These are phyloP conservation scores for Sporothrix phasma DNA, from an alignment of 2,329 filamentous ascomycete species.

Conservation along the genomic window DNA sequence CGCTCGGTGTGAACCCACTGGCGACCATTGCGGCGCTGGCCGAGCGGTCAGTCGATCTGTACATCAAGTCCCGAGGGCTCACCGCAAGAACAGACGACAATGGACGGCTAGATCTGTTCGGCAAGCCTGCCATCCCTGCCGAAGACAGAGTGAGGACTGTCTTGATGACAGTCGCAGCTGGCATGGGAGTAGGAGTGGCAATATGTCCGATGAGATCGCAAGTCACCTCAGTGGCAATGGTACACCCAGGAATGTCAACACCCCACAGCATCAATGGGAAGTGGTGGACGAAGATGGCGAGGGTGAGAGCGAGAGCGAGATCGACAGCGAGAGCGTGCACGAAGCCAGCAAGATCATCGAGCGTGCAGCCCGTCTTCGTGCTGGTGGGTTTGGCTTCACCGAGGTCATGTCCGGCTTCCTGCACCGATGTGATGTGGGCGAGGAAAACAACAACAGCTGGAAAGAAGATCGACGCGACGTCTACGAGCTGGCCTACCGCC, in stretches of 20 bases:
- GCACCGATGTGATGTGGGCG: conserved; percentile 37
- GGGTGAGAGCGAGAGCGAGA: background rate
- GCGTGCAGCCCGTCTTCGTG: conserved; percentile 34
- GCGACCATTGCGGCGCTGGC: conserved; percentile 61
- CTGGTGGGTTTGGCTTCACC: conserved; percentile 48
- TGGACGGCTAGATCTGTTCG: conserved; percentile 44
- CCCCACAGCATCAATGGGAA: conserved; percentile 16
- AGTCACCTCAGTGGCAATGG: background rate
- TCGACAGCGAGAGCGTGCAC: conserved; percentile 24
- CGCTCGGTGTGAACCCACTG: conserved; percentile 56
- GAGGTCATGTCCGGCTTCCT: conserved; percentile 57
- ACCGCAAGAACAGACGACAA: conserved; percentile 37
- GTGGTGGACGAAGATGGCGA: conserved; percentile 28
- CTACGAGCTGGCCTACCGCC: conserved; percentile 43
- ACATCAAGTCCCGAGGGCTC: conserved; percentile 33
- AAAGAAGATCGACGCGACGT: conserved; percentile 38
- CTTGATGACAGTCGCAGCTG: conserved; percentile 10
- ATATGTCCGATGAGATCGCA: background rate
- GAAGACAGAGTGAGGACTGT: conserved; percentile 13
- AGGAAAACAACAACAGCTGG: conserved; percentile 22
- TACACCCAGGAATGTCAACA: background rate
- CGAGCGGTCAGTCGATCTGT: conserved; percentile 49
- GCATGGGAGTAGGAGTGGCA: background rate
- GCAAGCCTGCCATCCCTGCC: conserved; percentile 33
- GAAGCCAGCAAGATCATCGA: conserved; percentile 31